phyloP scores from a whole-genome alignment of 768 basidiomycete species.

The Collybia nuda region DNA sequence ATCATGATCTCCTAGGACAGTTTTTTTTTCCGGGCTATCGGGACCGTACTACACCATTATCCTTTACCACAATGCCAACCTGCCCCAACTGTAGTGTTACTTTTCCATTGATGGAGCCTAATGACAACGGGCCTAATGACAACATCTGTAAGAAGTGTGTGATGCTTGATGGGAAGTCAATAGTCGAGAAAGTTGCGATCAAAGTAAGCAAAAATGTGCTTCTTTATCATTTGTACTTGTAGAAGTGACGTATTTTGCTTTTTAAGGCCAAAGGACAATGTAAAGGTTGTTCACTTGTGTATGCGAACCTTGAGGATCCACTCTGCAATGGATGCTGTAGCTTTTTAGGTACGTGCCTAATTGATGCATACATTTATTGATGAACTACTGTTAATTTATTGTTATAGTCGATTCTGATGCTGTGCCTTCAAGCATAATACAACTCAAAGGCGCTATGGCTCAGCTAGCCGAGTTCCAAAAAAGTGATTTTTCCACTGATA shows the following conservation, averaged over 20 bases:
- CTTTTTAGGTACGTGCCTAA: background rate
- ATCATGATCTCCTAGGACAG: background rate
- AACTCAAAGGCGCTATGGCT: background rate
- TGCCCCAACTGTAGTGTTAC: too few species aligned
- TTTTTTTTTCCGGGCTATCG: background rate
- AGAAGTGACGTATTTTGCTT: background rate
- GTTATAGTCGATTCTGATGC: background rate
- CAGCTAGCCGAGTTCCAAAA: background rate
- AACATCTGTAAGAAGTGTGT: background rate
- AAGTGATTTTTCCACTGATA: constrained; percentile 4
- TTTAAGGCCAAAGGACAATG: constrained; percentile 1
- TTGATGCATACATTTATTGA: background rate
- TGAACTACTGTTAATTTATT: background rate
- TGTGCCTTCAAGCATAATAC: constrained; percentile 1
- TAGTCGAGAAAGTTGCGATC: background rate
- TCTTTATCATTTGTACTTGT: background rate
- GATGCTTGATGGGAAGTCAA: background rate
- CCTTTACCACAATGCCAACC: background rate
- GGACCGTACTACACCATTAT: background rate
- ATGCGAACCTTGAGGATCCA: background rate
- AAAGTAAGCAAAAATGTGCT: background rate
- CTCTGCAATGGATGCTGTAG: constrained; percentile 1
- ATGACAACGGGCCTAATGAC: background rate
- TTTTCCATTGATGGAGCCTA: background rate
- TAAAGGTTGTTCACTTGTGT: constrained; percentile 1